These are phyloP conservation scores for Phytophthora rubi DNA, from an alignment of 352 stramenopile species.

Conservation along the genomic window DNA sequence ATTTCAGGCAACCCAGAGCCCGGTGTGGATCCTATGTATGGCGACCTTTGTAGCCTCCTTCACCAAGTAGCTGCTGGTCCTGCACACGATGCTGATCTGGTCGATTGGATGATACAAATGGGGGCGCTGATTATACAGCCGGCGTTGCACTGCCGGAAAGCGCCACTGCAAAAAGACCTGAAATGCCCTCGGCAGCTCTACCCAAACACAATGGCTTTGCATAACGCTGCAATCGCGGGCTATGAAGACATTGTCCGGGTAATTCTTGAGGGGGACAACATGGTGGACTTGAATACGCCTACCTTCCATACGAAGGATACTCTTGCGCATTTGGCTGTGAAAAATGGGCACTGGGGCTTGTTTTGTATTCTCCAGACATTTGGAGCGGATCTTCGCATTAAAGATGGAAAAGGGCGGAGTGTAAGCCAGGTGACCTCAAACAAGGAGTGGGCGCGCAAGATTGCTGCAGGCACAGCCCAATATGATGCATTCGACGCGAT, in stretches of 20 bases:
- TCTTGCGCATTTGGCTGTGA: conserved; percentile 34
- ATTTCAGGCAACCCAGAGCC: neutral
- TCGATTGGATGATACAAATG: conserved; percentile 52
- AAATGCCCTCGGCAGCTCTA: neutral
- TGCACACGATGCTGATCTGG: conserved; percentile 29
- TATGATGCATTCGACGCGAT: neutral
- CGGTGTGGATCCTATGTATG: neutral
- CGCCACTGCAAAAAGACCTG: conserved; percentile 2
- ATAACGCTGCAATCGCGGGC: conserved; percentile 28
- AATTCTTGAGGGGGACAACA: conserved; percentile 35
- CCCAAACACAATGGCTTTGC: conserved; percentile 29
- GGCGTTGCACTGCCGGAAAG: conserved; percentile 11
- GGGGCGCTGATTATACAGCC: conserved; percentile 26
- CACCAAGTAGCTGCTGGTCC: conserved; percentile 39
- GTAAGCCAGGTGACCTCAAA: neutral
- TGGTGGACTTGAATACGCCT: conserved; percentile 34
- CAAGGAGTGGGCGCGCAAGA: neutral
- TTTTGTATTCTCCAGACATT: conserved; percentile 19
- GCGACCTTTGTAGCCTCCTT: conserved; percentile 20
- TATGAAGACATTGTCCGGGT: conserved; percentile 30
- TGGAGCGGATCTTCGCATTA: conserved; percentile 22
- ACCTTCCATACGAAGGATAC: conserved; percentile 43
- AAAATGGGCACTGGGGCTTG: conserved; percentile 18
- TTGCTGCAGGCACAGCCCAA: neutral
- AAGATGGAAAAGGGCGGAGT: neutral